Evolutionary conservation across 176 grass and related monocot species (phyloP).

Genomic region (Aechmea fasciata): DNA sequence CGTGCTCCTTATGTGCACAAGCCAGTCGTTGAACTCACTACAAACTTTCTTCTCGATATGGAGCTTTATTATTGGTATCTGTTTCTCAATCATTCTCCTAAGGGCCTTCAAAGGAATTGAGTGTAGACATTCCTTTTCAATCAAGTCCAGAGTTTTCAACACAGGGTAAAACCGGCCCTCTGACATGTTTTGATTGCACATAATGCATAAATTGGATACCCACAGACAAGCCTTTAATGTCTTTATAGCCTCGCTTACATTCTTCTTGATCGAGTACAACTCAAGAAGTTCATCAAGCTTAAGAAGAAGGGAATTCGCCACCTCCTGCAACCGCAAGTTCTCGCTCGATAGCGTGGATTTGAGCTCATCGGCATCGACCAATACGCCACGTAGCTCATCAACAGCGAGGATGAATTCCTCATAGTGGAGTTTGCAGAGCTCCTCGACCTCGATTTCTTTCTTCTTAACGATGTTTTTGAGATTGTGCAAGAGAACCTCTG

Average conservation of each 20-base stretch:
- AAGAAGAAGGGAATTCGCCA: conserved; percentile 27
- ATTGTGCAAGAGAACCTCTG: conserved; percentile 61
- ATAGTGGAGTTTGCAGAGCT: conserved; percentile 73
- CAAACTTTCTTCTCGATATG: conserved; percentile 73
- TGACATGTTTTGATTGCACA: conserved; percentile 49
- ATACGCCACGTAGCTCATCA: conserved; percentile 66
- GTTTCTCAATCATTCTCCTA: conserved; percentile 43
- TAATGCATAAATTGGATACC: conserved; percentile 45
- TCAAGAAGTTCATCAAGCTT: conserved; percentile 62
- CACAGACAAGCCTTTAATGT: conserved; percentile 52
- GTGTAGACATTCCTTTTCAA: conserved; percentile 55
- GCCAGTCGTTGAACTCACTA: conserved; percentile 76
- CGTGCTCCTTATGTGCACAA: conserved; percentile 53
- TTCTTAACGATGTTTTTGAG: conserved; percentile 70
- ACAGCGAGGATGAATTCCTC: conserved; percentile 93
- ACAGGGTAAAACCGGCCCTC: conserved; percentile 43
- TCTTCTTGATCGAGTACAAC: conserved; percentile 42
- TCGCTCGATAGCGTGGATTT: conserved; percentile 48
- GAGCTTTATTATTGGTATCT: conserved; percentile 57
- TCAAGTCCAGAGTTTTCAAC: conserved; percentile 56
- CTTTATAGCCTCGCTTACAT: conserved; percentile 38
- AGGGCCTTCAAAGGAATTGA: conserved; percentile 58
- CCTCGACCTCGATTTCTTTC: conserved; percentile 89
- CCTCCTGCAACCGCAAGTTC: conserved; percentile 54
- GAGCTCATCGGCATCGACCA: conserved; percentile 76